These are phyloP conservation scores for Ophiostoma ips DNA, from an alignment of 2,329 filamentous ascomycete species.

Conservation along the genomic window DNA sequence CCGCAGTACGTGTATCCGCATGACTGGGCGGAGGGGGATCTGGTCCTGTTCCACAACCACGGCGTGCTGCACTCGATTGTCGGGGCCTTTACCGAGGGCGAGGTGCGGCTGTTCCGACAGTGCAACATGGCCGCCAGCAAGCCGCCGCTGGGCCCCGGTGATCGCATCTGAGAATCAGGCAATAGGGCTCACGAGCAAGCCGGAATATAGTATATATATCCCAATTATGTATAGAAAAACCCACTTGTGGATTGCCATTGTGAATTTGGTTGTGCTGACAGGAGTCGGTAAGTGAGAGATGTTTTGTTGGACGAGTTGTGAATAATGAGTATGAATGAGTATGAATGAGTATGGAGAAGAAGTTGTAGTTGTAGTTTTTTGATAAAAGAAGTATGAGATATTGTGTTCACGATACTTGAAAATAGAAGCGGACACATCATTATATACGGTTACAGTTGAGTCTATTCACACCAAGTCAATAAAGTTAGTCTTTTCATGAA, in stretches of 20 bases:
- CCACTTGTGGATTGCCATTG: neutral
- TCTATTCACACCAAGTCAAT: too few species aligned
- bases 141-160: constrained; percentile 10
- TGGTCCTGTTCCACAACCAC: constrained; percentile 68
- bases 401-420: too few species aligned
- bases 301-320: too few species aligned
- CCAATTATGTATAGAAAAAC: neutral
- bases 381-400: too few species aligned
- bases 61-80: constrained; percentile 64
- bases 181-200: neutral
- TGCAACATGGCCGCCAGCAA: constrained; percentile 60
- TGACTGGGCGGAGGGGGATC: constrained; percentile 64
- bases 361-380: too few species aligned
- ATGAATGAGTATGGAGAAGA: too few species aligned
- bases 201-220: neutral
- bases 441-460: too few species aligned
- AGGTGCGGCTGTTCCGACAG: constrained; percentile 62
- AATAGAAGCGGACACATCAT: too few species aligned
- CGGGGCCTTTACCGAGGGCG: constrained; percentile 57
- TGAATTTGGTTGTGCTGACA: too few species aligned
- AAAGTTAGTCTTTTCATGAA: too few species aligned
- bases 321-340: too few species aligned
- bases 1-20: constrained; percentile 56
- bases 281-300: too few species aligned
- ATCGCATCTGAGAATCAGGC: neutral